Evolutionary conservation across 78 protist species (phyloP), one percentile per base, ranked within the genome.

Genomic region (Salpingoeca rosetta): DNA sequence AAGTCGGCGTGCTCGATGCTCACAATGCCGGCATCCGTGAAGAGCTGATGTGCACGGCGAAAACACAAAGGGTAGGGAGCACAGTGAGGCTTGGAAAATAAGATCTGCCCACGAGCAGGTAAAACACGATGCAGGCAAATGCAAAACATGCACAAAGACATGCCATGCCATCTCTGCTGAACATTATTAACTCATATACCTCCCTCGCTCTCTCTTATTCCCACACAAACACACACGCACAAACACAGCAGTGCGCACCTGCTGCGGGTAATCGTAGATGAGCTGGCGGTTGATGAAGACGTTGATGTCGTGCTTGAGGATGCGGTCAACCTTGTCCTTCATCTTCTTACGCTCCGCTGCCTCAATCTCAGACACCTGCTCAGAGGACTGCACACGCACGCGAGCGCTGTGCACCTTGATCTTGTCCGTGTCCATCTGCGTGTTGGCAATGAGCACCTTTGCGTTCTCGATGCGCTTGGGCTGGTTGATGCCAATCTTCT

Each of bases 351-450:
- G 80, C 92, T 98, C 99, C 27, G 97, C 99, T 41, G 65, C 87
- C 83, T 98, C 99, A 0, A 98, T 87, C 72, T 96, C 98, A 10
- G 97, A 94, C 2, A 98, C 88, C 73, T 92, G 82, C 38, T 83
- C 91, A 81, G 92, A 85, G 26, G 91, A 76, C 73, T 92, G 92
- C 38, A 92, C 88, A 78, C 89, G 39, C 40, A 77, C 87, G 43
- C 51, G 77, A 76, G 76, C 2, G 25, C 89, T 81, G 0, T 44
- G 80, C 39, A 98, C 96, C 94, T 98, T 98, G 89, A 98, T 90
- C 90, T 98, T 98, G 92, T 98, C 99, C 31, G 99, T 95, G 93
- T 98, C 99, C 99, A 98, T 96, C 24, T 97, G 93, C 24, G 99
- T 98, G 96, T 98, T 97, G 82, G 99, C 99, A 41, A 98, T 85